Evolutionary conservation across 2,329 filamentous ascomycete genomes (phyloP).

Genomic region (Hypoxylon sp.): DNA sequence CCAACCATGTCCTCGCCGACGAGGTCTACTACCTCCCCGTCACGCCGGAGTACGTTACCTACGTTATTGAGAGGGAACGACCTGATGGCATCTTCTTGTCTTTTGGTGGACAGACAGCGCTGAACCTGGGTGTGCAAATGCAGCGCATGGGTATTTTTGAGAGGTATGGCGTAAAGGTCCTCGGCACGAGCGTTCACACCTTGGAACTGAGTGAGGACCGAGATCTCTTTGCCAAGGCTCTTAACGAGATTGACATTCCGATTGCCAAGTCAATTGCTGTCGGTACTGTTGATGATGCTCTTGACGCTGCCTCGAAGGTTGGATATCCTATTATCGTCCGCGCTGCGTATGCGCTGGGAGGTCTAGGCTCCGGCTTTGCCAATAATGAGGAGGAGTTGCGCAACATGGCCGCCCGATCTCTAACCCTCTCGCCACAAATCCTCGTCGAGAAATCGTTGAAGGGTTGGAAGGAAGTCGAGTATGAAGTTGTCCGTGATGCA

Average conservation of each 20-base stretch:
- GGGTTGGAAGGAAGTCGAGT: constrained; percentile 99
- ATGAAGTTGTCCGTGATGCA: constrained; percentile 96
- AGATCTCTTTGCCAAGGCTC: constrained; percentile 93
- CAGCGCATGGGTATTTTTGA: constrained; percentile 95
- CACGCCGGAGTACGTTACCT: constrained; percentile 96
- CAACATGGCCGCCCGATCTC: constrained; percentile 90
- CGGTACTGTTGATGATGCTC: constrained; percentile 88
- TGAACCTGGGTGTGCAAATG: constrained; percentile 98
- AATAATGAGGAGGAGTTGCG: constrained; percentile 93
- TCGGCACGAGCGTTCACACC: constrained; percentile 94
- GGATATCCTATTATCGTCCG: constrained; percentile 99
- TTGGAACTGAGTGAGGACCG: constrained; percentile 95
- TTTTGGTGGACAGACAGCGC: constrained; percentile 95
- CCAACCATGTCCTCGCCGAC: constrained; percentile 93
- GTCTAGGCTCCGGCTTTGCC: constrained; percentile 95
- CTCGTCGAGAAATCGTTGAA: constrained; percentile 98
- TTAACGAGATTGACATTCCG: constrained; percentile 97
- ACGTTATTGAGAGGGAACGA: constrained; percentile 95
- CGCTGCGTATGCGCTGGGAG: constrained; percentile 95
- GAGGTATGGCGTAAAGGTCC: constrained; percentile 93
- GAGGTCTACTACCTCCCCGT: constrained; percentile 99
- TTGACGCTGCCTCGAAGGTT: constrained; percentile 86
- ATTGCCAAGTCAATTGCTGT: constrained; percentile 97
- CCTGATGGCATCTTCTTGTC: constrained; percentile 98
- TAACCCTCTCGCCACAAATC: constrained; percentile 95